Evolutionary conservation across 352 stramenopile genomes (phyloP).

Genomic region (Pythium myriotylum): DNA sequence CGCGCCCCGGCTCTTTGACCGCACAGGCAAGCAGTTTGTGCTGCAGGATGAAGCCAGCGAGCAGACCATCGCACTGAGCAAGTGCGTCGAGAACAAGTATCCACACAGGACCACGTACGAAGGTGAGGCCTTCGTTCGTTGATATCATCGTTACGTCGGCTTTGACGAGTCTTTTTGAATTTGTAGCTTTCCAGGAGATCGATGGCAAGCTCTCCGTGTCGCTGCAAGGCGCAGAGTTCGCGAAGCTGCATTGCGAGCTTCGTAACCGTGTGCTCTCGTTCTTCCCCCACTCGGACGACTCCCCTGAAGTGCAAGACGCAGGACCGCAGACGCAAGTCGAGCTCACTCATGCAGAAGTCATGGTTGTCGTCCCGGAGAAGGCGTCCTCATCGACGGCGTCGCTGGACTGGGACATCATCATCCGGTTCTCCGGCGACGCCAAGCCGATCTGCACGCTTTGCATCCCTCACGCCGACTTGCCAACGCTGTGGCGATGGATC

Average conservation of each 20-base stretch:
- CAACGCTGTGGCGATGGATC: slow-evolving; percentile 67
- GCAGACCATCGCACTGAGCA: slow-evolving; percentile 44
- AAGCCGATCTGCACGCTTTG: slow-evolving; percentile 31
- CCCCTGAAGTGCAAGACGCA: background rate
- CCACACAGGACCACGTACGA: slow-evolving; percentile 5
- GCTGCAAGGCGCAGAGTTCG: background rate
- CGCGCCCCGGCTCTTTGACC: slow-evolving; percentile 66
- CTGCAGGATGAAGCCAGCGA: slow-evolving; percentile 59
- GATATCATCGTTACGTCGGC: background rate
- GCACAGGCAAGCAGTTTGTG: slow-evolving; percentile 65
- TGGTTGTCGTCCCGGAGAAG: slow-evolving; percentile 15
- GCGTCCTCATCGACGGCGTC: background rate
- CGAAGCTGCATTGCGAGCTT: background rate
- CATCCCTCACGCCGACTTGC: slow-evolving; percentile 51
- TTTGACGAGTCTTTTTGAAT: slow-evolving; percentile 1
- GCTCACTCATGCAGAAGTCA: background rate
- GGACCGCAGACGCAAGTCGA: background rate
- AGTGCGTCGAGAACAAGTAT: slow-evolving; percentile 13
- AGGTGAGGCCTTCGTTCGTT: background rate
- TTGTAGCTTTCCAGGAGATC: background rate
- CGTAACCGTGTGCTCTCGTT: background rate
- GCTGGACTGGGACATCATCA: too few relatives aligned
- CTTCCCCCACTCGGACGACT: background rate
- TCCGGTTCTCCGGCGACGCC: background rate
- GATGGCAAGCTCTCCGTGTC: background rate